Evolutionary conservation across 78 protist genomes (phyloP), one percentile per base, ranked within the genome.

Genomic region (Tieghemostelium lacteum): DNA sequence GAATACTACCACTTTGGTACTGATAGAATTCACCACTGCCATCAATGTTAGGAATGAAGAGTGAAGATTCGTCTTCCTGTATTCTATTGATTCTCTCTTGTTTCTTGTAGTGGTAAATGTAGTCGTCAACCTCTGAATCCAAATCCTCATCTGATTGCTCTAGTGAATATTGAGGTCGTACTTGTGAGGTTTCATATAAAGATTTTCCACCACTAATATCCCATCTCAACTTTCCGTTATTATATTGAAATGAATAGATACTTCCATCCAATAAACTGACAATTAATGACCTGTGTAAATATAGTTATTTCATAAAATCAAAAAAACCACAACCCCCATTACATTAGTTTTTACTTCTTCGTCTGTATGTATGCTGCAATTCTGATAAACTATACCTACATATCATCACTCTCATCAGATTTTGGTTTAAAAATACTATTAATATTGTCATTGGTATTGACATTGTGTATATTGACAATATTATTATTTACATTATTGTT

Each of bases 1-100:
- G 76, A 42, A 78, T 54, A 20, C 33, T 3, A 28, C 55, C 31
- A 2, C 40, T 39, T 19, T 55, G 36, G 12, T 37, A 29, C 26
- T 66, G 74, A 78, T 28, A 78, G 24, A 78, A 66, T 29, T 49
- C 73, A 4, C 88, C 88, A 54, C 69, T 66, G 17, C 88, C 88
- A 78, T 78, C 88, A 3, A 78, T 50, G 10, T 24, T 36, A 7
- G 88, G 88, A 37, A 78, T 66, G 24, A 66, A 33, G 19, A 78
- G 19, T 37, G 80, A 36, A 29, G 75, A 31, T 31, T 50, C 19
- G n/a, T n/a, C n/a, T n/a, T n/a, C 12, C 12, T 16, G 8, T 49
- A 49, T 49, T 49, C 8, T 49, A 16, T 49, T 49, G 55, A 12
- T 49, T 49, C 12, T 8, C 12, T 8, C 24, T 49, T 16, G 55